These are phyloP conservation scores for Fraxinus nigra DNA, from an alignment of 305 asterid species.

Conservation along the genomic window DNA sequence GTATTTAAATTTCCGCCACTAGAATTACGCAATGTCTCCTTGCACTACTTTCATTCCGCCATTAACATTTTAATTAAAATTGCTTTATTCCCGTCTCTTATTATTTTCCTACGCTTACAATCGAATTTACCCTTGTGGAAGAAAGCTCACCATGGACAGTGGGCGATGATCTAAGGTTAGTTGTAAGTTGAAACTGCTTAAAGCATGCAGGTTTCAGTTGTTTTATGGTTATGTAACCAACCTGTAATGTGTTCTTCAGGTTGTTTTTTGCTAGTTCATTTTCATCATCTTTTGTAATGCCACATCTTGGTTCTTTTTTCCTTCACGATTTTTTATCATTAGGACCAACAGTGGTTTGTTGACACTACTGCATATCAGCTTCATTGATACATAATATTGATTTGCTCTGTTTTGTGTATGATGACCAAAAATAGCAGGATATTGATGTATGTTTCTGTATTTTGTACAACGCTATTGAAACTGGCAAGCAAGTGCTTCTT, in stretches of 20 bases:
- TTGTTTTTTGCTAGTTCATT: constrained; percentile 24
- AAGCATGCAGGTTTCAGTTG: constrained; percentile 29
- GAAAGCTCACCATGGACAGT: constrained; percentile 38
- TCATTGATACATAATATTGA: neutral
- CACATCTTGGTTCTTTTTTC: neutral
- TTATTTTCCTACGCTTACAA: constrained; percentile 30
- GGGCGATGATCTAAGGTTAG: constrained; percentile 33
- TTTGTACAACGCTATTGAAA: neutral
- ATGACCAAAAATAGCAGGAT: neutral
- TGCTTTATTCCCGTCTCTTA: constrained; percentile 25
- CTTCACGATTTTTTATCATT: constrained; percentile 9
- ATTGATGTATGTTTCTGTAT: neutral
- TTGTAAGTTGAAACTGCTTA: constrained; percentile 34
- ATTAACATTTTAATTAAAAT: constrained; percentile 16
- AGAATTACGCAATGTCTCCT: constrained; percentile 25
- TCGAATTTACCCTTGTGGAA: constrained; percentile 34
- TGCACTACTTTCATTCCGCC: constrained; percentile 35
- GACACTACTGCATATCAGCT: neutral
- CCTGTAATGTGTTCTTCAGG: constrained; percentile 20
- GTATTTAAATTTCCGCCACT: constrained; percentile 28
- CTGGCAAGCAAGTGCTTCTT: neutral
- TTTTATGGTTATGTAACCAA: constrained; percentile 26
- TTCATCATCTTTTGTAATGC: constrained; percentile 16
- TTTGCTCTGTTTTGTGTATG: constrained; percentile 5
- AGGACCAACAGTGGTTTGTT: constrained; percentile 5